Conservation (phyloP, 108 stramenopile species). For the Skeletonema menzelii region DNA sequence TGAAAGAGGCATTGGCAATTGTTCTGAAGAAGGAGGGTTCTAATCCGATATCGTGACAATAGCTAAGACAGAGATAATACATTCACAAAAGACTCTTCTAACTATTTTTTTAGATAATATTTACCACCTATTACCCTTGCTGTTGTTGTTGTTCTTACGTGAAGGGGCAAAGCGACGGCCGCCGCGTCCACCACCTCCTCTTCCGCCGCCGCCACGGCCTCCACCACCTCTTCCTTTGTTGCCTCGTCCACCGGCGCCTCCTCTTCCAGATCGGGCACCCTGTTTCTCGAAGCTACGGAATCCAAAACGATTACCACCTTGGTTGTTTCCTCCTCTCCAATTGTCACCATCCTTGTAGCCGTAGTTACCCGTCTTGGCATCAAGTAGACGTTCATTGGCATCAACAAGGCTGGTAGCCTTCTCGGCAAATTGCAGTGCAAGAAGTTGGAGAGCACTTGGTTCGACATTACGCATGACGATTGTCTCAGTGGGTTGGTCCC, state of each 20-base stretch:
- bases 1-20: conserved; percentile 60
- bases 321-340: conserved; percentile 58
- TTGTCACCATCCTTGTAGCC: conserved; percentile 72
- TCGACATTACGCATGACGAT: conserved; percentile 91
- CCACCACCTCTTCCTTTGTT: conserved; percentile 37
- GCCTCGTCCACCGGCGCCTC: conserved; percentile 36
- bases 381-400: conserved; percentile 94
- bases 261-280: conserved; percentile 16
- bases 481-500: conserved; percentile 98
- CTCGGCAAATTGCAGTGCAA: conserved; percentile 93
- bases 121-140: conserved; percentile 7
- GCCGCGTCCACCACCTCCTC: conserved; percentile 36
- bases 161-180: conserved; percentile 24
- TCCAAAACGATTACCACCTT: conserved; percentile 33
- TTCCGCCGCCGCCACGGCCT: conserved; percentile 17
- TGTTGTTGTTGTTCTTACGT: conserved; percentile 7
- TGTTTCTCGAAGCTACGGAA: conserved; percentile 18
- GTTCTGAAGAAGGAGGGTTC: conserved; percentile 54
- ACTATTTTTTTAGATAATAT: neutral
- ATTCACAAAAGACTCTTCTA: neutral
- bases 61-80: neutral
- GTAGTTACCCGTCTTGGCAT: conserved; percentile 82
- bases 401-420: conserved; percentile 91
- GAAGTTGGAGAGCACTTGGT: conserved; percentile 85
- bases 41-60: neutral